Evolutionary conservation across 768 basidiomycete species (phyloP), one percentile per base, ranked within the genome.

Genomic region (Mycena crocata): DNA sequence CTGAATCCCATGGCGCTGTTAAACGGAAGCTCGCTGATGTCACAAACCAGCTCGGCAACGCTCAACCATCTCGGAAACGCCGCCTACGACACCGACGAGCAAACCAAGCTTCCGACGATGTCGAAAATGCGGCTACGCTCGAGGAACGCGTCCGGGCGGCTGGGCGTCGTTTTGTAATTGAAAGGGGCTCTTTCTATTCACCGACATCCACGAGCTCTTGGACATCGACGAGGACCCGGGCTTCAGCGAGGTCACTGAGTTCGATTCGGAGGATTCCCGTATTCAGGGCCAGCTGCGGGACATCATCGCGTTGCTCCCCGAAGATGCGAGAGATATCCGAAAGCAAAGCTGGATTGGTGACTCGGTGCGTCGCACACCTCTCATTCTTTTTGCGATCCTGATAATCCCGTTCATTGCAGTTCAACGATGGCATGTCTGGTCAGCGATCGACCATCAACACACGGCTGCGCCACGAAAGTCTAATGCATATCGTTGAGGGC

Each of bases 241-340:
- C 26, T 64, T 64, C 34, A 40, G 32, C 35, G 45, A 46, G 15
- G 37, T 17, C 21, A 57, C 44, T 2, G 63, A 64, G 55, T 64
- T 52, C 37, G 46, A 64, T 21, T 30, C 56, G 23, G 37, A 57
- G 46, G 31, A 35, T 26, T 37, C 34, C 34, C 32, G 50, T 19
- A 46, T 50, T 30, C 54, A 57, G 28, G 63, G 63, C 14, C 63
- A 64, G 56, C 30, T 64, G 6, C 44, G 45, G 17, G 63, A 64
- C 28, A 23, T 57, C 44, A 14, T 57, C 8, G 34, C 15, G 1
- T 13, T 50, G 26, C 56, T 64, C n/a, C 63, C 55, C 19, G 63
- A 14, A 13, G 55, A 48, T 37, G 63, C 46, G 13, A 50, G 42
- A 49, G 55, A 15, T 19, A n/a, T 46, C 23, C 49, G 55, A n/a